Evolutionary conservation across 148 eudicot species (phyloP).

Genomic region (Rhododendron ovatum): DNA sequence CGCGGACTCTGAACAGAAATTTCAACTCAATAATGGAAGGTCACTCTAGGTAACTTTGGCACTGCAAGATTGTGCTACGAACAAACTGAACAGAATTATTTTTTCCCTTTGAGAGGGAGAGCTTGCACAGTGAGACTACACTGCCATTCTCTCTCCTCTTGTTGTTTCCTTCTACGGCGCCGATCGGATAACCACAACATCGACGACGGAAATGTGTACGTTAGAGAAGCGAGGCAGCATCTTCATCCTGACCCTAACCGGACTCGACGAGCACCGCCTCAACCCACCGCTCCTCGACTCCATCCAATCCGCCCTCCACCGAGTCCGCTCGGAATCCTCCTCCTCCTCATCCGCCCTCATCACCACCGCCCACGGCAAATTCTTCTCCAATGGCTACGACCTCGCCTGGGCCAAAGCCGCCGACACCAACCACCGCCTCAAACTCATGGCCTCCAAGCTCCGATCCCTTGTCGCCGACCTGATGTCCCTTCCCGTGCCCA

Average conservation of each 20-base stretch:
- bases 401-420: slow-evolving; percentile 24
- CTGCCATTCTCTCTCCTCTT: not conserved
- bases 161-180: not conserved
- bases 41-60: no score
- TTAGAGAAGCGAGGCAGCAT: slow-evolving; percentile 43
- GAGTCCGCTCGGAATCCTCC: slow-evolving; percentile 24
- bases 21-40: no score
- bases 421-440: slow-evolving; percentile 9
- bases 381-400: slow-evolving; percentile 69
- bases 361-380: slow-evolving; percentile 54
- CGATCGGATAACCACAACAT: not conserved
- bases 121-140: not conserved
- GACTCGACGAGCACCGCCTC: slow-evolving; percentile 42
- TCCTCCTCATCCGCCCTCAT: slow-evolving; percentile 35
- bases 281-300: slow-evolving; percentile 40
- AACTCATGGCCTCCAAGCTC: slow-evolving; percentile 29
- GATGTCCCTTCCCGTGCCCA: slow-evolving; percentile 51
- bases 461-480: slow-evolving; percentile 35
- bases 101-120: not conserved
- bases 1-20: no score
- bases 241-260: slow-evolving; percentile 47
- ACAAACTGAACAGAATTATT: no score
- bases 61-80: no score
- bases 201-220: slow-evolving; percentile 27
- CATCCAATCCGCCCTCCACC: slow-evolving; percentile 32